phyloP scores from a whole-genome alignment of 371 early-diverging fungal species.

The Lichtheimia ramosa region DNA sequence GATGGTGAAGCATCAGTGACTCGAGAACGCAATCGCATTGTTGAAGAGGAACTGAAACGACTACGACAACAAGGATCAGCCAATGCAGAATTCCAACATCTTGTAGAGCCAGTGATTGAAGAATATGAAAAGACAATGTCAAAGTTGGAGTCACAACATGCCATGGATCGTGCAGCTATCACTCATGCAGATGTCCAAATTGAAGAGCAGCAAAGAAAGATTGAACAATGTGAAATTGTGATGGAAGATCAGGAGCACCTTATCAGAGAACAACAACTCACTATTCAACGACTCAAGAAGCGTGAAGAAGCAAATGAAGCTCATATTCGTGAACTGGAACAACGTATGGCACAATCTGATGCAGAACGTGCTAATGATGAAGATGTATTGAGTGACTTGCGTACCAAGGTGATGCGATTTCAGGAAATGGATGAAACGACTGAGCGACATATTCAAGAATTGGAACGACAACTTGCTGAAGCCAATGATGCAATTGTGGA shows the following conservation, averaged over 20 bases:
- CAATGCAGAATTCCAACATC: constrained; percentile 49
- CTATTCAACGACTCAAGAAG: constrained; percentile 25
- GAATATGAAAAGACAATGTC: constrained; percentile 67
- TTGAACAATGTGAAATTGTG: constrained; percentile 27
- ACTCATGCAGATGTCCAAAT: constrained; percentile 47
- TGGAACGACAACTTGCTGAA: constrained; percentile 33
- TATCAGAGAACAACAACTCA: constrained; percentile 24
- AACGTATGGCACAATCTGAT: constrained; percentile 28
- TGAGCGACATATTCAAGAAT: constrained; percentile 46
- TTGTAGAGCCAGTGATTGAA: constrained; percentile 67
- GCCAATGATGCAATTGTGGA: constrained; percentile 13
- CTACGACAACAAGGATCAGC: constrained; percentile 12
- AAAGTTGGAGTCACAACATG: constrained; percentile 55
- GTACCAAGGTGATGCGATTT: constrained; percentile 33
- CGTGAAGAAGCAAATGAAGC: constrained; percentile 33
- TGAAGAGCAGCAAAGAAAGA: constrained; percentile 50
- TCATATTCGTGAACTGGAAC: constrained; percentile 42
- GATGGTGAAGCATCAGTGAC: constrained; percentile 39
- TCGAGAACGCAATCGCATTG: constrained; percentile 34
- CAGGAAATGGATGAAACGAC: constrained; percentile 44
- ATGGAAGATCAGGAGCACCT: constrained; percentile 36
- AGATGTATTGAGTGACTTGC: constrained; percentile 30
- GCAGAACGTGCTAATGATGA: constrained; percentile 25
- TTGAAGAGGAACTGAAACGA: constrained; percentile 37
- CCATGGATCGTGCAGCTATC: constrained; percentile 54